Evolutionary conservation across 441 rosid species (phyloP).

Genomic region (Rhodomyrtus psidioides): DNA sequence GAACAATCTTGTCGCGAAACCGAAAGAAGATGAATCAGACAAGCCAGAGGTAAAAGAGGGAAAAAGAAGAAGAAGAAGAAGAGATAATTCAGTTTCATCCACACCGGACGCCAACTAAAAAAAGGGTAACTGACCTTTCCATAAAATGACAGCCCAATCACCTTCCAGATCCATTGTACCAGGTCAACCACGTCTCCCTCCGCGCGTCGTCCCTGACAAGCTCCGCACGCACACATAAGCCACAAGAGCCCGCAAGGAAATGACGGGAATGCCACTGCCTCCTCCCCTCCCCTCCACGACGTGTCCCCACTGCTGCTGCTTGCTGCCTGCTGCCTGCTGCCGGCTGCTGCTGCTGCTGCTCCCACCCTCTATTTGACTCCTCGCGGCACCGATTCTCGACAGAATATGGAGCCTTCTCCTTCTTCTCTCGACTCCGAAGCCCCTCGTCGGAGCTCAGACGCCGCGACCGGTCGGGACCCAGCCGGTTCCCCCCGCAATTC

Average conservation of each 20-base stretch:
- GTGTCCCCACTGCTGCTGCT: not conserved
- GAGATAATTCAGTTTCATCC: not conserved
- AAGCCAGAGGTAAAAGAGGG: not conserved
- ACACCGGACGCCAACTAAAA: not conserved
- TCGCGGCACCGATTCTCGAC: not conserved
- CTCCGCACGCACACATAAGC: not conserved
- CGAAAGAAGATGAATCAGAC: not conserved
- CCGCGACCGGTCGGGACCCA: not conserved
- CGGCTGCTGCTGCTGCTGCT: not conserved
- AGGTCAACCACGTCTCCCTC: not conserved
- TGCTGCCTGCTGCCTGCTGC: too few relatives aligned
- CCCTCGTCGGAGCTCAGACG: not conserved
- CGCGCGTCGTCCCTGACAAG: not conserved
- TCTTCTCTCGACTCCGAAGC: not conserved
- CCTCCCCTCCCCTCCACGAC: not conserved
- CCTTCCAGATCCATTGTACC: not conserved
- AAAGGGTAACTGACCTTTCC: not conserved
- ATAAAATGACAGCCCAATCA: not conserved
- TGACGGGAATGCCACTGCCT: slow-evolving; percentile 4
- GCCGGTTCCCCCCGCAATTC: not conserved
- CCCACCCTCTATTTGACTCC: not conserved
- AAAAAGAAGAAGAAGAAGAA: too few relatives aligned
- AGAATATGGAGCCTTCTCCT: not conserved
- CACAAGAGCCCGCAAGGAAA: not conserved
- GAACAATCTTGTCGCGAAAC: not conserved